Evolutionary conservation across 2,329 filamentous ascomycete species (phyloP).

Genomic region (Fusarium oligoseptatum): DNA sequence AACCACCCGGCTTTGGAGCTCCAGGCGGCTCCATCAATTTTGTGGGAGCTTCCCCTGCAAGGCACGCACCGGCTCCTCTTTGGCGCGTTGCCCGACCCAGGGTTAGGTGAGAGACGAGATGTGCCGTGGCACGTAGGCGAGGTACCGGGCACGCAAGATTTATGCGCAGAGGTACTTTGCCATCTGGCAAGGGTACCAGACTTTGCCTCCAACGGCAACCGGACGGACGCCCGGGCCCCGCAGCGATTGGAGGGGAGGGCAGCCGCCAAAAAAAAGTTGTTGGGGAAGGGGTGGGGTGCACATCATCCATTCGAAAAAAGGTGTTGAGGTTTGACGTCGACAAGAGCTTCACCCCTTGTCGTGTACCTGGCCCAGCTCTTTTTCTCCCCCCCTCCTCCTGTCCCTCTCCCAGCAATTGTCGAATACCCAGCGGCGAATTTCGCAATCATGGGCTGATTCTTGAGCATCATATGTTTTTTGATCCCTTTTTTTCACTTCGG

Average conservation of each 20-base stretch:
- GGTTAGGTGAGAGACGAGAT: slow-evolving; percentile 23
- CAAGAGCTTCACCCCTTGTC: slow-evolving; percentile 12
- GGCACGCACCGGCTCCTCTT: slow-evolving; percentile 32
- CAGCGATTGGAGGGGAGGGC: not conserved
- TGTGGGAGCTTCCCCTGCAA: slow-evolving; percentile 40
- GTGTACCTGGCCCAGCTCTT: slow-evolving; percentile 15
- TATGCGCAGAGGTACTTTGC: slow-evolving; percentile 8
- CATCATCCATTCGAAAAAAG: slow-evolving; percentile 25
- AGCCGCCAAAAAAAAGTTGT: slow-evolving; percentile 47
- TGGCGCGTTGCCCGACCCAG: slow-evolving; percentile 27
- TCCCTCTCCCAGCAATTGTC: slow-evolving; percentile 36
- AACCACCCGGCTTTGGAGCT: slow-evolving; percentile 20
- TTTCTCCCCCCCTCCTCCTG: not conserved
- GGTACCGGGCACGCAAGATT: not conserved
- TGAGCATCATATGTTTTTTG: slow-evolving; percentile 28
- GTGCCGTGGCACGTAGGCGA: slow-evolving; percentile 12
- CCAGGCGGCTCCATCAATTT: slow-evolving; percentile 26
- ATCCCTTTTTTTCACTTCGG: not conserved
- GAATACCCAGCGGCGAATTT: slow-evolving; percentile 37
- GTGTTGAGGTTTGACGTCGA: slow-evolving; percentile 45
- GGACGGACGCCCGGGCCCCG: too few relatives aligned
- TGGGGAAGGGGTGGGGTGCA: slow-evolving; percentile 47
- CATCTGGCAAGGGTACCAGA: slow-evolving; percentile 1
- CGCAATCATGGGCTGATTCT: slow-evolving; percentile 45
- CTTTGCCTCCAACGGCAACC: too few relatives aligned